Percentiles rank a stretch among this genome's conserved stretches.
These are phyloP conservation scores for Penicillium sp. DNA, from an alignment of 2,329 filamentous ascomycete genomes.

Conservation along the genomic window DNA sequence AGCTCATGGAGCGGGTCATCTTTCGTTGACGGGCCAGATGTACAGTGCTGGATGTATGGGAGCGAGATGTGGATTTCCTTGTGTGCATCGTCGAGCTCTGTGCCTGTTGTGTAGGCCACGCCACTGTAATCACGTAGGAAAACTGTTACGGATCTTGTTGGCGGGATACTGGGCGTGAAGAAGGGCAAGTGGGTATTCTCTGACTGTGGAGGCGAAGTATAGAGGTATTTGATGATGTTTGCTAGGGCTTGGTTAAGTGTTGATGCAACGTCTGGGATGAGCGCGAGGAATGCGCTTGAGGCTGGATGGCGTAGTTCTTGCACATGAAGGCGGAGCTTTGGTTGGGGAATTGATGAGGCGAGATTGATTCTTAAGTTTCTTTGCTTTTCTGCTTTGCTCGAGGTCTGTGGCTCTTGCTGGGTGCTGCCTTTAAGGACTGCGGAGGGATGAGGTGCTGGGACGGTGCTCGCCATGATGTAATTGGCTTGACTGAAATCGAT, in stretches of 20 bases:
- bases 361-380: constrained; percentile 5
- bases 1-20: constrained; percentile 58
- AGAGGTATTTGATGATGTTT: constrained; percentile 71
- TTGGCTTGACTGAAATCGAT: neutral
- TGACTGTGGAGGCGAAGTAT: constrained; percentile 43
- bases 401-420: neutral
- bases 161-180: constrained; percentile 47
- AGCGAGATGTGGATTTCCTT: constrained; percentile 91
- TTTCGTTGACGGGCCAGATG: constrained; percentile 17
- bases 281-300: constrained; percentile 60
- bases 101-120: constrained; percentile 84
- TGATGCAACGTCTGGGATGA: constrained; percentile 59
- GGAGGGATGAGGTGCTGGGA: constrained; percentile 10
- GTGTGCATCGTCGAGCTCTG: constrained; percentile 75
- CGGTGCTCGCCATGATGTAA: constrained; percentile 13
- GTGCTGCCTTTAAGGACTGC: constrained; percentile 13
- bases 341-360: constrained; percentile 19
- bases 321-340: constrained; percentile 38
- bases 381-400: neutral
- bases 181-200: constrained; percentile 10
- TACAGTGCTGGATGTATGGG: constrained; percentile 59
- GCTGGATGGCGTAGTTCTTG: constrained; percentile 32
- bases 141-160: constrained; percentile 82
- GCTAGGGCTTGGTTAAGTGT: constrained; percentile 63
- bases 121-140: constrained; percentile 76